phyloP scores from a whole-genome alignment of 192 early-diverging fungal species.

The Borealophlyctis nickersoniae region DNA sequence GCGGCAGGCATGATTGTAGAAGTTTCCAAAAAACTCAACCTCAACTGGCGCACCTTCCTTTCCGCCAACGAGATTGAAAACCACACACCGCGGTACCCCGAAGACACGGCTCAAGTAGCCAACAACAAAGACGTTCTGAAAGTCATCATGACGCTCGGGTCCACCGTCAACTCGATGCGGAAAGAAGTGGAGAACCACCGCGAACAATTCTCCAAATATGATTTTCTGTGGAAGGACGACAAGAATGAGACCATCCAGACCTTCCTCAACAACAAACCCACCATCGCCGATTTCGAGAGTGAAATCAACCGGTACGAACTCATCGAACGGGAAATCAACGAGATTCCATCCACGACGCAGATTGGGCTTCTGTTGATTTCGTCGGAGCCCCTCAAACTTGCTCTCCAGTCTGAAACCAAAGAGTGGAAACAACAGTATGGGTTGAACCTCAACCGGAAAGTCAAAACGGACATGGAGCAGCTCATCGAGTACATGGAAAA shows the following conservation, averaged over 20 bases:
- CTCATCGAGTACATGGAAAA: constrained; percentile 67
- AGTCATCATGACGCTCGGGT: constrained; percentile 49
- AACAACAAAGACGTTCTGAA: constrained; percentile 67
- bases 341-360: constrained; percentile 55
- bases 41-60: constrained; percentile 55
- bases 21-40: constrained; percentile 53
- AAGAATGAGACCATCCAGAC: constrained; percentile 59
- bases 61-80: constrained; percentile 42
- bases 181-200: constrained; percentile 60
- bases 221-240: constrained; percentile 68
- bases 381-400: constrained; percentile 62
- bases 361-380: constrained; percentile 60
- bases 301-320: constrained; percentile 63
- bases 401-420: constrained; percentile 59
- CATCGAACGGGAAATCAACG: constrained; percentile 58
- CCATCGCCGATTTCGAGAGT: constrained; percentile 59
- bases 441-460: constrained; percentile 60
- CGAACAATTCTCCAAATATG: constrained; percentile 62
- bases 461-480: constrained; percentile 65
- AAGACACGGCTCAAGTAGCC: constrained; percentile 62
- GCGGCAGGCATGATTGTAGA: constrained; percentile 56
- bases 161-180: constrained; percentile 62
- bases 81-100: constrained; percentile 41
- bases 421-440: constrained; percentile 71
- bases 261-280: constrained; percentile 54